A percentile compares a stretch with the other conserved stretches of the same genome.
Evolutionary conservation across 2,329 filamentous ascomycete species (phyloP).

Genomic region (Simplicillium sp.): DNA sequence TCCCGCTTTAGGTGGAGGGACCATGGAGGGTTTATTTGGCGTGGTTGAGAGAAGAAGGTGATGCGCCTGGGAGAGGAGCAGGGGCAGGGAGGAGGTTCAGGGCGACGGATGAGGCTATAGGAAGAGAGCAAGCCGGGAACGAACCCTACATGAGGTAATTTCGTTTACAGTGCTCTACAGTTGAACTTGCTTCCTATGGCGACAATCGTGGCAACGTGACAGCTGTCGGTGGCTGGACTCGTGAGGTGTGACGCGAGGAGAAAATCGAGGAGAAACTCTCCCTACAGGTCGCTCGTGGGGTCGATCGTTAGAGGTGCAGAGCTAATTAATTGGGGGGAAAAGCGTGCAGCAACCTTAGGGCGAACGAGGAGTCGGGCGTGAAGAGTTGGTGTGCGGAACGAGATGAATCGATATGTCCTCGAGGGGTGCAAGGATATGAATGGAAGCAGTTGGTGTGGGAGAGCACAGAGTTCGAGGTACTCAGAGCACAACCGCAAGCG

Average conservation of each 20-base stretch:
- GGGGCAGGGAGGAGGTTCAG: constrained; percentile 23
- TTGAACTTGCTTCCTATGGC: no score
- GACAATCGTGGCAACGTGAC: no score
- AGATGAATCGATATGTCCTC: background rate
- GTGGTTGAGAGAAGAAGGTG: constrained; percentile 18
- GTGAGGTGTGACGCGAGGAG: background rate
- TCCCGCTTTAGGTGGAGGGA: constrained; percentile 52
- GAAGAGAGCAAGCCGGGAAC: constrained; percentile 13
- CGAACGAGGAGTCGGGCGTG: background rate
- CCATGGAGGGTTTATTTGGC: constrained; percentile 38
- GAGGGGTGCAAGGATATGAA: constrained; percentile 1
- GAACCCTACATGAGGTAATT: constrained; percentile 24
- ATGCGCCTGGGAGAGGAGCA: constrained; percentile 25
- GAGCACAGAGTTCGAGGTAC: no score
- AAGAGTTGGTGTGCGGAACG: background rate
- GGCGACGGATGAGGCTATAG: constrained; percentile 17
- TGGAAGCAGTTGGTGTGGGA: no score
- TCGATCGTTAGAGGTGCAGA: background rate
- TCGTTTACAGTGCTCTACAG: background rate
- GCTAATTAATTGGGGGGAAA: constrained; percentile 1
- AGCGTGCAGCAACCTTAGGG: constrained; percentile 1
- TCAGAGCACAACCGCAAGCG: no score
- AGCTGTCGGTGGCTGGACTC: no score
- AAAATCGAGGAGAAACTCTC: no score
- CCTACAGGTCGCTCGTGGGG: background rate